These are phyloP conservation scores for Panus rudis DNA, from an alignment of 768 basidiomycete genomes.

Conservation along the genomic window DNA sequence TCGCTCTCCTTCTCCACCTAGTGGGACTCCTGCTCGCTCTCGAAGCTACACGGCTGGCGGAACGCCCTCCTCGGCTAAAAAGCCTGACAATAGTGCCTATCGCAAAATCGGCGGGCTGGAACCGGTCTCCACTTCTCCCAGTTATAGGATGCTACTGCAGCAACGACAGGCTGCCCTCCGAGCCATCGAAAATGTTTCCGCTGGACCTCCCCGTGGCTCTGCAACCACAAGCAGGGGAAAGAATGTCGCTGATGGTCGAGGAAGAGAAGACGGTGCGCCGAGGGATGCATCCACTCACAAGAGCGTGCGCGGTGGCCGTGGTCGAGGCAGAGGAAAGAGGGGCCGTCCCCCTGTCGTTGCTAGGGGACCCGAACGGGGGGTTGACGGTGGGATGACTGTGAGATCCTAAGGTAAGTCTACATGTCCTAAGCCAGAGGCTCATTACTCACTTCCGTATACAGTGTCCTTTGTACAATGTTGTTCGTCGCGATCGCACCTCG, in stretches of 20 bases:
- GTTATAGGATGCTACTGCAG: not conserved
- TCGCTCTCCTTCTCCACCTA: not conserved
- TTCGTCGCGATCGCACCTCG: no score
- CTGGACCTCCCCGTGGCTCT: no score
- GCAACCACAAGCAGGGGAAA: no score
- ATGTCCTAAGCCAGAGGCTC: no score
- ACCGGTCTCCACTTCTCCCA: not conserved
- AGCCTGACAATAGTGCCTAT: no score
- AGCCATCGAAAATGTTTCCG: no score
- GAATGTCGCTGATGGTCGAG: constrained; percentile 7
- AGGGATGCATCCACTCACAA: no score
- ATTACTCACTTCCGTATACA: no score
- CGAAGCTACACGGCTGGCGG: not conserved
- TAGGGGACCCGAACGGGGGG: constrained; percentile 13
- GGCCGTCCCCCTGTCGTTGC: not conserved
- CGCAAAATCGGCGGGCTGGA: constrained; percentile 12
- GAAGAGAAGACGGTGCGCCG: no score
- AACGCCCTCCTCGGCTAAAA: no score
- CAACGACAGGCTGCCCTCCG: not conserved
- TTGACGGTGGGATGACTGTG: constrained; percentile 23
- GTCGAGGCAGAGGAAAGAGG: constrained; percentile 3
- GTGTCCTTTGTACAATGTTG: no score
- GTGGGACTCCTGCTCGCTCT: constrained; percentile 1
- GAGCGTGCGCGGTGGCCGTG: no score
- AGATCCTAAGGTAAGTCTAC: constrained; percentile 13